Base-by-base conservation (phyloP, 1,284 basidiomycete genomes). In the Trametes pubescens region DNA sequence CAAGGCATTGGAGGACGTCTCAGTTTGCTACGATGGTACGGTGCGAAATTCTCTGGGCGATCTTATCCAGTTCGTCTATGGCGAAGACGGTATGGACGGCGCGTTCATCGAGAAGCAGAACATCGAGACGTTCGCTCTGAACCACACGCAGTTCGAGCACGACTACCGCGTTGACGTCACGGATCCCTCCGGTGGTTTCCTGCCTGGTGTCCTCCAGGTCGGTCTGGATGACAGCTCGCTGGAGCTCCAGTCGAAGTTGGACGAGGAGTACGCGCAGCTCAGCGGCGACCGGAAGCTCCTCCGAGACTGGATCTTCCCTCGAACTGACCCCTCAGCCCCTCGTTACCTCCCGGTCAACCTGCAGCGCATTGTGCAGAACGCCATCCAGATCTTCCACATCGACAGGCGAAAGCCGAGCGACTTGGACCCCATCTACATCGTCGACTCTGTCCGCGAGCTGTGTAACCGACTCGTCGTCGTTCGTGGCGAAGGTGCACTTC, bases 61-160 rank as follows among this genome's bases (percentile, higher is more conserved):
- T 77, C 88, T 99, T 51, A 87, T 99, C 38, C 96, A 99, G 77
- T 99, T 99, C 78, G 86, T 96, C 22, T 99, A 99, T 71, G 96
- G 98, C 51, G 98, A 99, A 77, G 98, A 99, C 73, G 96, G 98
- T 38, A 98, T 99, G 91, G 98, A 99, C 73, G 97, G 95, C 67
- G 95, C 96, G 0, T 96, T 92, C 78, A 98, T 99, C 76, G 98
- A 99, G 82, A 90, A 91, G 68, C 98, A 99, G 79, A 91, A 86
- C 56, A 90, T 99, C 62, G 93, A 98, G 71, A 95, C 94, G 0
- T 95, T 96, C 69, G 89, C 87, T 48, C 82, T 98, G 64, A 94
- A 87, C 71, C 81, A 98, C 77, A 84, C 84, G 64, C 89, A 93
- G 62, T 99, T 99, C 79, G 91, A 95, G 73, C 88, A 91, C 75